Conservation (phyloP, 306 rosid species). For the Cyclanthera cordifolia region DNA sequence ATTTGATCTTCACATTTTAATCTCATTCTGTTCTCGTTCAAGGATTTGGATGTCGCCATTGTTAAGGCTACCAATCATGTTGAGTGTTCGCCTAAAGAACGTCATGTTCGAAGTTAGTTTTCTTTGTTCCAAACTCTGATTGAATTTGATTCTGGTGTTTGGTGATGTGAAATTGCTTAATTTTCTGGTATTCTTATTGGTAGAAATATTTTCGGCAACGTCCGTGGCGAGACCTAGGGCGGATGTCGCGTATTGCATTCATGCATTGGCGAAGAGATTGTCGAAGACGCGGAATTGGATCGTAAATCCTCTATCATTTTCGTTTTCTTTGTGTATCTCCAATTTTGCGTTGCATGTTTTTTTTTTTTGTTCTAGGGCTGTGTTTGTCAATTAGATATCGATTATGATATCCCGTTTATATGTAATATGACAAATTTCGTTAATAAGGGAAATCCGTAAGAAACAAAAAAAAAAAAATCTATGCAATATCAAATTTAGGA, state of each 20-base stretch:
- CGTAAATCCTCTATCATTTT: conserved; percentile 24
- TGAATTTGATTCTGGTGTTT: neutral
- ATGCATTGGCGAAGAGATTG: conserved; percentile 57
- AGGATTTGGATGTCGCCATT: conserved; percentile 93
- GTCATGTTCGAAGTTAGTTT: conserved; percentile 78
- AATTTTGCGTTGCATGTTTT: neutral
- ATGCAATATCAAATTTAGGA: neutral
- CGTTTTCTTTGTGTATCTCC: neutral
- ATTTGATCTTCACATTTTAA: too few relatives aligned
- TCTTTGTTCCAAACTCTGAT: neutral
- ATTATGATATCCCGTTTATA: neutral
- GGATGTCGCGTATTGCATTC: conserved; percentile 87
- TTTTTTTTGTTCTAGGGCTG: neutral
- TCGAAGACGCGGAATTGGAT: conserved; percentile 79
- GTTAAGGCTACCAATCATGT: conserved; percentile 88
- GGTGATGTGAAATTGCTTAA: neutral
- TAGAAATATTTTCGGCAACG: conserved; percentile 70
- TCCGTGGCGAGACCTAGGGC: conserved; percentile 68
- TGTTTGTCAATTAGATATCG: neutral
- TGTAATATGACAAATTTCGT: neutral
- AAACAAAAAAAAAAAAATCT: neutral
- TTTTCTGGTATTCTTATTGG: neutral
- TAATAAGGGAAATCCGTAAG: neutral
- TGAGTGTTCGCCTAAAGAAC: conserved; percentile 86
- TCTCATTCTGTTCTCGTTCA: neutral